Evolutionary conservation across 164 flowering plant species (phyloP).

Genomic region (Vitis amurensis): DNA sequence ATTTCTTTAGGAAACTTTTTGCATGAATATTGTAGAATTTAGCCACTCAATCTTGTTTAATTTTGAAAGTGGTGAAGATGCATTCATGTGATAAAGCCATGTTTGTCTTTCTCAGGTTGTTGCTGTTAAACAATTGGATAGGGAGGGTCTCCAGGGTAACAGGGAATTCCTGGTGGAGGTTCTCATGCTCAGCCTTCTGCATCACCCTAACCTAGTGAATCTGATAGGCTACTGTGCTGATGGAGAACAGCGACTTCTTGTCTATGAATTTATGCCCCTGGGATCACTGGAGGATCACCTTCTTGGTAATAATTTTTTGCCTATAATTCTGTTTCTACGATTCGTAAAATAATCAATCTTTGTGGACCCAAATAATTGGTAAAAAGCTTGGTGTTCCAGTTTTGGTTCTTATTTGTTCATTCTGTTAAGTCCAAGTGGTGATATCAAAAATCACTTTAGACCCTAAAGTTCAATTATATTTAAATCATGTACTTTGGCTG

Average conservation of each 20-base stretch:
- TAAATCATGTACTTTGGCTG: no score
- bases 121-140: constrained; percentile 53
- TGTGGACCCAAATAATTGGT: no score
- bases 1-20: no score
- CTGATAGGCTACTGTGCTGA: constrained; percentile 55
- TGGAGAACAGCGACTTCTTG: constrained; percentile 53
- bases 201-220: constrained; percentile 47
- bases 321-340: neutral
- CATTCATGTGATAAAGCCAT: no score
- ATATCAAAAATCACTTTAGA: neutral
- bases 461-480: neutral
- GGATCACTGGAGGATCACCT: constrained; percentile 60
- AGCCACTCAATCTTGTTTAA: no score
- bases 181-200: constrained; percentile 50
- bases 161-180: constrained; percentile 56
- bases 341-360: neutral
- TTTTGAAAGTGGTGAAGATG: no score
- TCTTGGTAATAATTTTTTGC: constrained; percentile 28
- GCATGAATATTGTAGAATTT: no score
- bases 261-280: constrained; percentile 49
- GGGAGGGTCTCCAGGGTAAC: constrained; percentile 56
- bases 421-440: neutral
- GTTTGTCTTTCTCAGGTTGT: constrained; percentile 26
- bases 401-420: neutral
- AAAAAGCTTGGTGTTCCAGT: no score